A percentile compares a stretch with the other conserved stretches of the same genome.
Conservation (phyloP, 306 rosid species). For the Fragaria ananassa region DNA sequence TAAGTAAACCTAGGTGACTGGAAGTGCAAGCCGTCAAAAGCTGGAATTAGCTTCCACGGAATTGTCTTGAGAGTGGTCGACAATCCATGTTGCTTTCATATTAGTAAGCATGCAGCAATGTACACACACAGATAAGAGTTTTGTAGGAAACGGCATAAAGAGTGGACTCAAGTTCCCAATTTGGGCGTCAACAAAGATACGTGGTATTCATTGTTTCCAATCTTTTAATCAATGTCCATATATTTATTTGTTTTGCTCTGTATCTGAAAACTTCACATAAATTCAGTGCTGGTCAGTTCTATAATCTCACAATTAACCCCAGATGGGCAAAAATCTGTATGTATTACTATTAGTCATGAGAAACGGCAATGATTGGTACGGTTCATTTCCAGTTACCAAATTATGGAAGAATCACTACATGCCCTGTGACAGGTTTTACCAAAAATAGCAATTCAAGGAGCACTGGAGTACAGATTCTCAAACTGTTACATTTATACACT, state of each 20-base stretch:
- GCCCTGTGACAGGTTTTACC: neutral
- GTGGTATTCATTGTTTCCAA: slow-evolving; percentile 27
- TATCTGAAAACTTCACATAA: neutral
- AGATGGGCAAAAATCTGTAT: neutral
- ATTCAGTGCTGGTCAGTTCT: slow-evolving; percentile 17
- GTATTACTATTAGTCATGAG: neutral
- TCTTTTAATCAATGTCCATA: slow-evolving; percentile 20
- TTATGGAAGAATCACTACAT: neutral
- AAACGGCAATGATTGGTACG: neutral
- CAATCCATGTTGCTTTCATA: slow-evolving; percentile 28
- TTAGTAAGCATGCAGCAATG: slow-evolving; percentile 23
- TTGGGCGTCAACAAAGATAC: slow-evolving; percentile 31
- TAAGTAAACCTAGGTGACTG: slow-evolving; percentile 31
- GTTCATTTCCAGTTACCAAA: neutral
- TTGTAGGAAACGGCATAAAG: slow-evolving; percentile 46
- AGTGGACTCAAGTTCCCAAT: slow-evolving; percentile 28
- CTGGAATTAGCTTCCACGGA: slow-evolving; percentile 28
- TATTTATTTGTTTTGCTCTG: slow-evolving; percentile 13
- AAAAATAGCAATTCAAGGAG: neutral
- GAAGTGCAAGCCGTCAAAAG: slow-evolving; percentile 16
- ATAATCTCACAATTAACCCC: slow-evolving; percentile 2
- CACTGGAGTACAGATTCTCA: neutral
- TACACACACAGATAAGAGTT: slow-evolving; percentile 41
- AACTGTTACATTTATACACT: neutral
- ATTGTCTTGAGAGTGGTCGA: slow-evolving; percentile 27